Evolutionary conservation across 257 asterid genomes (phyloP), one percentile per base, ranked within the genome.

Genomic region (Ballota nigra): DNA sequence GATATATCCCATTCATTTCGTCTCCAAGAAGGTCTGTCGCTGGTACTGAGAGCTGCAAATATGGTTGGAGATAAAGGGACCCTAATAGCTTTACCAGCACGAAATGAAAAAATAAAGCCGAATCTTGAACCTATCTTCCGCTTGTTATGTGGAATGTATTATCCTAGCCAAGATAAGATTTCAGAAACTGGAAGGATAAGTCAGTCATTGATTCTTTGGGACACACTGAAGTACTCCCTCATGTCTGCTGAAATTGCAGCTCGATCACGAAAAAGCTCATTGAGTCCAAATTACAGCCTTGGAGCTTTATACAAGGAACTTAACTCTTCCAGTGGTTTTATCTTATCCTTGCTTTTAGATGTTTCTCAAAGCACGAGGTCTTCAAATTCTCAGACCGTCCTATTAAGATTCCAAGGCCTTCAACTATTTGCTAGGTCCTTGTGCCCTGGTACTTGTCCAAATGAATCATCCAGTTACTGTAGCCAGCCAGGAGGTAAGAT

Each of bases 151-250:
- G 88, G 81, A 55, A 81, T 89, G 91, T 92, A 92, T 73, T 88
- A 82, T 71, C 95, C 92, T 0, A 87, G 83, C 52, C 82, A 83
- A 71, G 91, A 85, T 73, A 89, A 89, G 81, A 79, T 84, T 63
- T 75, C 83, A 36, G 91, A 85, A 68, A 72, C 91, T 78, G 95
- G 93, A 33, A 87, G 98, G 75, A 81, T 83, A 33, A 85, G 83
- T 81, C 82, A 79, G 77, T 61, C 95, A 24, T 43, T 95, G 84
- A 77, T 95, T 79, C 86, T 95, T 65, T 92, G 96, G 96, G 95
- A 95, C 83, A 87, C 91, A 15, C 86, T 95, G 68, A 95, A 85
- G 86, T 92, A 89, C 84, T 88, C 98, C 33, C 86, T 95, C 74
- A 71, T 88, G 64, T 88, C 98, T 7, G 72, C 90, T 22, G 98